These are phyloP conservation scores for Kwoniella shandongensis DNA, from an alignment of 768 basidiomycete species.

Conservation along the genomic window DNA sequence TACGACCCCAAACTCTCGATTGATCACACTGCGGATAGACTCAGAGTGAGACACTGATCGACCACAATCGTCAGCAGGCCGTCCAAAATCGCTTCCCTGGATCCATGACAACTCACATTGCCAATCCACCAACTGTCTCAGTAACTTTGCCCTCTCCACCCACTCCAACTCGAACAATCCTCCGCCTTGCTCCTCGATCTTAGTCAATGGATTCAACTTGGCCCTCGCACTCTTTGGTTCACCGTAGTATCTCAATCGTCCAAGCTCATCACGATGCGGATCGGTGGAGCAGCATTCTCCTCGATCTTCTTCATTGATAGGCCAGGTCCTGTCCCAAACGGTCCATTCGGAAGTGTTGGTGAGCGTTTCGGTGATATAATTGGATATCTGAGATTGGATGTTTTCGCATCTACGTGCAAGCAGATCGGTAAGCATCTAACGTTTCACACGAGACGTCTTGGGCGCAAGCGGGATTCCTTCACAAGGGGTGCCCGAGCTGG, in stretches of 20 bases:
- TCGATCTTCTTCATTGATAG: conserved; percentile 41
- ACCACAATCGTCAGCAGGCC: neutral
- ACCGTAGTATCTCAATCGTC: conserved; percentile 34
- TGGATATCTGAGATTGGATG: conserved; percentile 36
- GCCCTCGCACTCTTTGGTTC: conserved; percentile 32
- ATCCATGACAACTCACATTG: conserved; percentile 36
- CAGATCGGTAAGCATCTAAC: neutral
- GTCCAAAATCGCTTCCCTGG: neutral
- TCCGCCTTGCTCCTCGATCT: conserved; percentile 29
- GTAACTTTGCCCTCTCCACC: conserved; percentile 33
- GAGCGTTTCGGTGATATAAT: conserved; percentile 36
- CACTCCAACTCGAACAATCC: conserved; percentile 48
- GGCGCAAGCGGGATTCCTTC: no score
- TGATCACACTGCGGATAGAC: conserved; percentile 33
- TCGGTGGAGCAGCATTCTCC: conserved; percentile 35
- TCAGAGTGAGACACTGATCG: conserved; percentile 39
- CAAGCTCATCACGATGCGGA: conserved; percentile 27
- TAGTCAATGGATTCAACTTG: conserved; percentile 29
- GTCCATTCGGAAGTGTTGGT: conserved; percentile 39
- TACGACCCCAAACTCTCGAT: conserved; percentile 25
- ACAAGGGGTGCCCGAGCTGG: no score
- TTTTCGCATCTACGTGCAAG: conserved; percentile 34
- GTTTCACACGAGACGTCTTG: no score
- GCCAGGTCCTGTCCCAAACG: conserved; percentile 48
- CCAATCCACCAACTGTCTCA: conserved; percentile 49